These are phyloP conservation scores for Saxophila tyrrhenica DNA, from an alignment of 495 filamentous ascomycete species.

Conservation along the genomic window DNA sequence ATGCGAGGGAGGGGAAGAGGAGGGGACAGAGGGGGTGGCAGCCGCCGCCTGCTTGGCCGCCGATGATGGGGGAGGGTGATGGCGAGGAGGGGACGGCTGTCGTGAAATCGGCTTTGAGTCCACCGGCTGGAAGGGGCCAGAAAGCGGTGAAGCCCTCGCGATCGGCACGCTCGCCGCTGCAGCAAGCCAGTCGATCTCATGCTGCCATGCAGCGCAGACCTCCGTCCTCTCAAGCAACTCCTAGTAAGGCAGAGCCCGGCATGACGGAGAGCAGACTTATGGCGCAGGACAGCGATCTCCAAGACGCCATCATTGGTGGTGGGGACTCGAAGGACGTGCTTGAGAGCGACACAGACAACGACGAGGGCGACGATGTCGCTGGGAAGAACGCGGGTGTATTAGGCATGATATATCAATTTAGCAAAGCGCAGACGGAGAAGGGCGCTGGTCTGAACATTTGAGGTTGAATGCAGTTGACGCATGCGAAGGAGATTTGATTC, in stretches of 20 bases:
- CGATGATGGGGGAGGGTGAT: constrained; percentile 7
- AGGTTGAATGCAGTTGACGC: not conserved
- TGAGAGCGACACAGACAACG: constrained; percentile 34
- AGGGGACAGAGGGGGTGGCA: constrained; percentile 9
- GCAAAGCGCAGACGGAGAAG: constrained; percentile 58
- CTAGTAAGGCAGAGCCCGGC: not conserved
- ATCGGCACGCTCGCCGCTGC: not conserved
- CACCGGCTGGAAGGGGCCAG: not conserved
- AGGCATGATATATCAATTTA: constrained; percentile 80
- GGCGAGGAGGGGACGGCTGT: not conserved
- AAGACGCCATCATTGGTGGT: not conserved
- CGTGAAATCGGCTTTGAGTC: not conserved
- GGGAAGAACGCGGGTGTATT: constrained; percentile 56
- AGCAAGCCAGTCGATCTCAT: not conserved
- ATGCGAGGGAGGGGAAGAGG: not conserved
- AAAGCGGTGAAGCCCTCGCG: too few relatives aligned
- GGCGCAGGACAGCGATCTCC: constrained; percentile 4
- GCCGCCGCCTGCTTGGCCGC: constrained; percentile 17
- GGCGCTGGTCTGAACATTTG: constrained; percentile 12
- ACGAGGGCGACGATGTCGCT: constrained; percentile 28
- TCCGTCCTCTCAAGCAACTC: not conserved
- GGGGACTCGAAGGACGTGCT: not conserved
- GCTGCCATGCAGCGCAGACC: not conserved
- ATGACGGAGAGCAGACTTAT: constrained; percentile 4
- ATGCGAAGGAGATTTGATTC: not conserved